Percentiles rank a stretch among this genome's conserved stretches.
phyloP scores from a whole-genome alignment of 306 rosid species.

The Acacia crassicarpa region DNA sequence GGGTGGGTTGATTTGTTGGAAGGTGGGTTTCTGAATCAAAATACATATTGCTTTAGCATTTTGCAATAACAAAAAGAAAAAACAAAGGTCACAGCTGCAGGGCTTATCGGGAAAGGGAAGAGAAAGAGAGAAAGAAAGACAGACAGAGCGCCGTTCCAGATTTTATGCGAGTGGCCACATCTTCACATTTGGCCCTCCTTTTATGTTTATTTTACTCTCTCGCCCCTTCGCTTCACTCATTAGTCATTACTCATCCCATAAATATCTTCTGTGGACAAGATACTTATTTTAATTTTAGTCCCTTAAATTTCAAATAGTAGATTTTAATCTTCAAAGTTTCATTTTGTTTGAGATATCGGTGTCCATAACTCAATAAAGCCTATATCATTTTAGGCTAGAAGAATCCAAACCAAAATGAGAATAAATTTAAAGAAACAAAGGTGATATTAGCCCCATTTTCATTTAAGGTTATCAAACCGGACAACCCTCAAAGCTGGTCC shows the following conservation, averaged over 20 bases:
- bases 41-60: background rate
- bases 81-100: slow-evolving; percentile 23
- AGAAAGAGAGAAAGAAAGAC: slow-evolving; percentile 15
- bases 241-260: background rate
- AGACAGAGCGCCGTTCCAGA: slow-evolving; percentile 33
- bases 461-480: too few species aligned
- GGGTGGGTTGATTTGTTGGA: background rate
- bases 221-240: slow-evolving; percentile 6
- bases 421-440: too few species aligned
- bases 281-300: too few species aligned
- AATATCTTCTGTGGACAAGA: background rate
- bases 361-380: too few species aligned
- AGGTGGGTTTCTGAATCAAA: background rate
- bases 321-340: too few species aligned
- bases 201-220: slow-evolving; percentile 24
- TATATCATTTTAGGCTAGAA: accelerated
- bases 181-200: slow-evolving; percentile 31
- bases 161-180: slow-evolving; percentile 16
- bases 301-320: too few species aligned
- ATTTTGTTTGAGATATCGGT: too few species aligned
- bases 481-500: too few species aligned
- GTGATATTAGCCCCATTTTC: too few species aligned
- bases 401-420: too few species aligned
- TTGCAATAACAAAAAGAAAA: slow-evolving; percentile 13
- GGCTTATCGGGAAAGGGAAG: slow-evolving; percentile 42